Conservation (phyloP, 2,329 filamentous ascomycete species). For the Penicillium hordei region DNA sequence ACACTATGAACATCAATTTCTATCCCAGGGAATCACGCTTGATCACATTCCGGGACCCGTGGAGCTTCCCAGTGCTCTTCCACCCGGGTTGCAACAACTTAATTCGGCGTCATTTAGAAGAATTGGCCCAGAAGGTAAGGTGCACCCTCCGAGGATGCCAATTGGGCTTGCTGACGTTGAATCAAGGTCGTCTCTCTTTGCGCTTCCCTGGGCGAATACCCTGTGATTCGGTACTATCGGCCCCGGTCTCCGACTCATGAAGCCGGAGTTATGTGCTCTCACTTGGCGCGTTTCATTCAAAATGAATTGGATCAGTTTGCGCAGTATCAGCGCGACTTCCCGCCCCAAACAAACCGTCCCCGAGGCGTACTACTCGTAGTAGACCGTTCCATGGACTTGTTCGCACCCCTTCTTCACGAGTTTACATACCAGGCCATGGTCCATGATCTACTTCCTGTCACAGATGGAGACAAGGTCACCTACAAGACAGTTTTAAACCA, state of each 20-base stretch:
- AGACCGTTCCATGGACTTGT: conserved; percentile 89
- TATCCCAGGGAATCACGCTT: conserved; percentile 88
- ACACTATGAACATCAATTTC: conserved; percentile 82
- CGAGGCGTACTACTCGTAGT: conserved; percentile 82
- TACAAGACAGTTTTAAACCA: conserved; percentile 80
- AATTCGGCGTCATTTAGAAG: conserved; percentile 78
- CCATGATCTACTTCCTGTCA: conserved; percentile 84
- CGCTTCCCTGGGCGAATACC: conserved; percentile 89
- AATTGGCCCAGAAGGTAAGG: conserved; percentile 79
- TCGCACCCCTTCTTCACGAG: conserved; percentile 85
- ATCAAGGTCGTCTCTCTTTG: conserved; percentile 78
- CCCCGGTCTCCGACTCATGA: conserved; percentile 76
- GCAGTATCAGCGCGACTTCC: conserved; percentile 79
- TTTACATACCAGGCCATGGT: conserved; percentile 99
- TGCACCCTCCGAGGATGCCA: neutral
- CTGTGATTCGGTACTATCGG: conserved; percentile 86
- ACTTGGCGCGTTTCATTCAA: conserved; percentile 87
- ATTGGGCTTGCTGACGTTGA: conserved; percentile 22
- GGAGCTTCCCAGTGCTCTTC: conserved; percentile 90
- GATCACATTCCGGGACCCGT: conserved; percentile 88
- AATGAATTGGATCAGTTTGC: conserved; percentile 88
- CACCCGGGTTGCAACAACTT: conserved; percentile 86
- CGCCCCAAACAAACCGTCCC: conserved; percentile 69
- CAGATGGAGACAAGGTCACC: conserved; percentile 82
- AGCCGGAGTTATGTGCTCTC: conserved; percentile 80